Evolutionary conservation across 768 basidiomycete species (phyloP), one percentile per base, ranked within the genome.

Genomic region (Hygrophoropsis aurantiaca): DNA sequence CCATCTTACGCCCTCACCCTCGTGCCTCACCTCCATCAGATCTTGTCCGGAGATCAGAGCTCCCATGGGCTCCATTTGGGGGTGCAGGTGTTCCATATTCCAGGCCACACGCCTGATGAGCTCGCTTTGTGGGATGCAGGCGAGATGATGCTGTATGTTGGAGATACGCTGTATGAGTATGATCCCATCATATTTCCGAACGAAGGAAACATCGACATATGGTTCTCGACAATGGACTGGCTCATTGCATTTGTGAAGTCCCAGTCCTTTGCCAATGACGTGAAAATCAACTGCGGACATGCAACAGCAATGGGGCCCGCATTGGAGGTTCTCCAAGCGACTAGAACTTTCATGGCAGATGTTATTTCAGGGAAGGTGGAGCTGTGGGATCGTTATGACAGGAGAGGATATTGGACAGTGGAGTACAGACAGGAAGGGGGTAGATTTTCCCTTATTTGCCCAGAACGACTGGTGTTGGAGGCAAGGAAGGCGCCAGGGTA

Each of bases 71-170:
- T 58, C 4, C 51, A 67, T 0, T 59, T 75, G 0, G 72, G 70
- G 1, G 51, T 82, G 20, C 67, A 50, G 2, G 63, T 80, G 46
- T 64, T 81, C 45, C 80, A 82, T 50, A 80, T 78, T 0, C 79
- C 80, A 0, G 79, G 80, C 21, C 81, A 82, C 48, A 81, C 75
- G 0, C 80, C 80, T 2, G 81, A 82, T 61, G 74, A 79, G 53
- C 59, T 80, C n/a, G 79, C 78, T 1, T 51, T 80, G 3, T 82
- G 77, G 64, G 77, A 81, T 45, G 62, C 58, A 11, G 57, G 50
- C 5, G 80, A 81, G 43, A 62, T 59, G 50, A 77, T 80, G 78
- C 62, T 80, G 1, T 82, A 79, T 40, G 77, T 79, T 10, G 81
- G 81, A 3, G 81, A 82, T 50, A 73, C 77, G 37, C 61, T 80